Base-by-base conservation (phyloP, 225 moss, liverwort and hornwort species). In the Antitrichia curtipendula region DNA sequence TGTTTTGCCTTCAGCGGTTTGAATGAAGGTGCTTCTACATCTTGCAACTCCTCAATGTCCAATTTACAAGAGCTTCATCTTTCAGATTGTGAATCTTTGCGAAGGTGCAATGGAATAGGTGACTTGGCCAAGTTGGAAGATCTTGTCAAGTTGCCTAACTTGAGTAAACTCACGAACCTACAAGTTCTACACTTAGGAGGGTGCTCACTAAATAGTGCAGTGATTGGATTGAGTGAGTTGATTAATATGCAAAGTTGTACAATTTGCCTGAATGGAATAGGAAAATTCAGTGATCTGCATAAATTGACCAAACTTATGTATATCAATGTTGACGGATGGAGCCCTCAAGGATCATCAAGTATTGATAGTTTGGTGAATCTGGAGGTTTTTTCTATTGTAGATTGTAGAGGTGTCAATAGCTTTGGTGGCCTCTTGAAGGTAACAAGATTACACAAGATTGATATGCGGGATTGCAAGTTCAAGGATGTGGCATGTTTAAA, bases 1-100 rank as follows among this genome's bases (percentile, higher is more conserved):
- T 0, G 13, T 21, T 4, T 50, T 0, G 3, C 21, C 13, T 50
- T 50, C 0, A 0, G 0, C 5, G 8, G 34, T 0, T 13, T 32
- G 1, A 0, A 8, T 34, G 34, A 8, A 2, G 75, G 32, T 2
- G 1, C 1, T 22, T 75, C 21, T 2, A 3, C 22, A 9, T 2
- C 13, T 13, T 75, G 3, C 22, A 75, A 3, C 1, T 34, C 34
- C 0, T 1, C 8, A 13, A 75, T 50, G 34, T 3, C 5, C 1
- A 50, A 75, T 2, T 50, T 50, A 34, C 34, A 4, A 34, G 0
- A 50, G 2, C 34, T 50, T 50, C 2, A 0, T 1, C 3, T 75
- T 4, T 0, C 5, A 3, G 0, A 4, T 25, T 78, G n/a, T 25
- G 1, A 1, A 15, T 56, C 25, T 15, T 25, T 56, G 2, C 36